Evolutionary conservation across 139 green algal species (phyloP), one percentile per base, ranked within the genome.

Genomic region (Coccomyxa sp.): DNA sequence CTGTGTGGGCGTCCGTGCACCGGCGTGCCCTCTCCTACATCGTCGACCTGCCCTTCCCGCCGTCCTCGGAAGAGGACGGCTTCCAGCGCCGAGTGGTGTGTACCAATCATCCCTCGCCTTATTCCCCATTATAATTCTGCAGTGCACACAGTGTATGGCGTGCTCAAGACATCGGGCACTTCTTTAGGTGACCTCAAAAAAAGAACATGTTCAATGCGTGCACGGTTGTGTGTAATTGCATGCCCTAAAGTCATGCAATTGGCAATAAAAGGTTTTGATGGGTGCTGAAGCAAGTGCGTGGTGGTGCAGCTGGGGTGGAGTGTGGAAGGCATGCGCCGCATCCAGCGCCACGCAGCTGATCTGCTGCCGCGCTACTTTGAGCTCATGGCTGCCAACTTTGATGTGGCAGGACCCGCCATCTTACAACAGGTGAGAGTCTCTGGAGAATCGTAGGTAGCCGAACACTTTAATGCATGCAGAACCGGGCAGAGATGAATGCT

Each of bases 1-100:
- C 74, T 32, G 88, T 85, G 23, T 94, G 91, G 91, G 81, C 77
- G 0, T 30, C 77, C 13, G 79, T 58, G 15, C 71, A 79, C 58
- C 13, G 25, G n/a, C n/a, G 58, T 13, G 71, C 66, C 27, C 10
- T 87, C 23, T 30, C 58, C 51, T 87, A 87, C 79, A 71, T 87
- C 25, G 74, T 87, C 57, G 79, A 84, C 23, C 57, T 86, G 78
- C 83, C 83, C 38, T 28, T 27, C 57, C 58, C 59, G 51, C 78
- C 30, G 15, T 63, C 31, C 25, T 79, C 21, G 1, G 74, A 79
- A 1, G 27, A 17, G 25, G 27, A 51, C 38, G 38, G 38, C 38
- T 51, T 51, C 38, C 67, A 75, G 23, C 25, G 21, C 67, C 3
- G 25, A 25, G 9, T 75, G 23, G 21, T 27, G 25, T 75, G 21